Conservation (phyloP, 192 early-diverging fungal genomes). For the Backusella psychrophila region DNA sequence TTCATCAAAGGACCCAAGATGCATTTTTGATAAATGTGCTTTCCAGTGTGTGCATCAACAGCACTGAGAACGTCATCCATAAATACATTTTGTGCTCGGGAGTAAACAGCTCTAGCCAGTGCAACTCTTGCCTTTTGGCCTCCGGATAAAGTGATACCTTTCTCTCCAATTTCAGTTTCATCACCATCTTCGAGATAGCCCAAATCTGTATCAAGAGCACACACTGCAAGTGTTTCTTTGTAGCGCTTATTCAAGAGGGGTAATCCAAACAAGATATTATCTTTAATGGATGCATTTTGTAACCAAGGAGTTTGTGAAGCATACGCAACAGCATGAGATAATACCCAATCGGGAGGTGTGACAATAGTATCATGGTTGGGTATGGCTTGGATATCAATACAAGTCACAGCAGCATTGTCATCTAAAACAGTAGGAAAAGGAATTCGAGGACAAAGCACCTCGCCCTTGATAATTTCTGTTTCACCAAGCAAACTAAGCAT, state of each 20-base stretch:
- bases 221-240: slow-evolving; percentile 46
- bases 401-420: neutral
- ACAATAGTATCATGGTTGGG: neutral
- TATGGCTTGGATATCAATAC: slow-evolving; percentile 1
- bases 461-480: slow-evolving; percentile 25
- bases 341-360: slow-evolving; percentile 26
- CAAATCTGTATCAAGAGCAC: slow-evolving; percentile 79
- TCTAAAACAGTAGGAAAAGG: neutral
- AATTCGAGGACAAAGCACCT: slow-evolving; percentile 34
- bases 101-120: slow-evolving; percentile 88
- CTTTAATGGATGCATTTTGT: slow-evolving; percentile 69
- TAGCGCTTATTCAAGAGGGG: slow-evolving; percentile 28
- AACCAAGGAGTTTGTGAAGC: slow-evolving; percentile 68
- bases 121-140: slow-evolving; percentile 88
- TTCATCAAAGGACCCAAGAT: slow-evolving; percentile 69
- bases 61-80: slow-evolving; percentile 91
- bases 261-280: slow-evolving; percentile 64
- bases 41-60: slow-evolving; percentile 82
- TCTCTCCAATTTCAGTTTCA: slow-evolving; percentile 76
- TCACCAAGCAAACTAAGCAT: slow-evolving; percentile 83
- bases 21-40: slow-evolving; percentile 75
- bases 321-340: slow-evolving; percentile 65
- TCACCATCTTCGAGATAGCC: slow-evolving; percentile 81
- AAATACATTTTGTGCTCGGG: slow-evolving; percentile 57
- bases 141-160: slow-evolving; percentile 82